These are phyloP conservation scores for Alternaria alternata DNA, from an alignment of 2,329 filamentous ascomycete species.

Conservation along the genomic window DNA sequence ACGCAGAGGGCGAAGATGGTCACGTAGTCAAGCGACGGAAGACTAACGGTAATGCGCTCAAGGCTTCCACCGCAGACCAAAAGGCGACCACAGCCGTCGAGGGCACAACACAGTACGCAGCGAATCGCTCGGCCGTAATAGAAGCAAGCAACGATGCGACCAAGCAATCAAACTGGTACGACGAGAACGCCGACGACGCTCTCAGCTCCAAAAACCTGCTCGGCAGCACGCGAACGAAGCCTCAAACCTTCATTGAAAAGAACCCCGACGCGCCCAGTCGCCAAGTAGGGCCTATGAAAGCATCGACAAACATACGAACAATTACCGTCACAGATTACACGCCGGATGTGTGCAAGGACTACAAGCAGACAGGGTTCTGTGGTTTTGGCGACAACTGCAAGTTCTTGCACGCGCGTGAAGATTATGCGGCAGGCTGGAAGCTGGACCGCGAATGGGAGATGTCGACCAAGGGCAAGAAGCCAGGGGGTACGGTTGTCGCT, in stretches of 20 bases:
- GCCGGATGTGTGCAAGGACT: slow-evolving; percentile 95
- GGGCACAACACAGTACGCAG: slow-evolving; percentile 63
- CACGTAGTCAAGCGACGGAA: slow-evolving; percentile 80
- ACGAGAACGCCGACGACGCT: slow-evolving; percentile 68
- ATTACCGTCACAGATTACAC: slow-evolving; percentile 91
- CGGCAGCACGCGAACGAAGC: slow-evolving; percentile 61
- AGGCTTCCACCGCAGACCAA: slow-evolving; percentile 67
- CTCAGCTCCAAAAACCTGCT: slow-evolving; percentile 64
- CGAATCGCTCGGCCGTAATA: slow-evolving; percentile 70
- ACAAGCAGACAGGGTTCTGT: slow-evolving; percentile 73
- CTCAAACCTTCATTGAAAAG: slow-evolving; percentile 72
- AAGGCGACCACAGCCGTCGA: slow-evolving; percentile 51
- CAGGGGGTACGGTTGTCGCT: slow-evolving; percentile 61
- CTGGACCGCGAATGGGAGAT: slow-evolving; percentile 94
- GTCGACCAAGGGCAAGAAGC: slow-evolving; percentile 70
- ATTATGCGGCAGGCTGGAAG: slow-evolving; percentile 93
- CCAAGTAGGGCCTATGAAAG: slow-evolving; percentile 85
- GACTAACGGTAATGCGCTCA: slow-evolving; percentile 71
- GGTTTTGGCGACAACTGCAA: slow-evolving; percentile 84
- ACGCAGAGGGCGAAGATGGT: slow-evolving; percentile 73
- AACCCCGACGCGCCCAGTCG: slow-evolving; percentile 76
- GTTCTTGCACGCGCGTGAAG: slow-evolving; percentile 77
- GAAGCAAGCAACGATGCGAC: slow-evolving; percentile 84
- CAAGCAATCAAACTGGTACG: slow-evolving; percentile 88
- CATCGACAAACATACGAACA: slow-evolving; percentile 86